A percentile compares a stretch with the other conserved stretches of the same genome.
Conservation (phyloP, 2,329 filamentous ascomycete species). For the Colletotrichum lindemuthianum region DNA sequence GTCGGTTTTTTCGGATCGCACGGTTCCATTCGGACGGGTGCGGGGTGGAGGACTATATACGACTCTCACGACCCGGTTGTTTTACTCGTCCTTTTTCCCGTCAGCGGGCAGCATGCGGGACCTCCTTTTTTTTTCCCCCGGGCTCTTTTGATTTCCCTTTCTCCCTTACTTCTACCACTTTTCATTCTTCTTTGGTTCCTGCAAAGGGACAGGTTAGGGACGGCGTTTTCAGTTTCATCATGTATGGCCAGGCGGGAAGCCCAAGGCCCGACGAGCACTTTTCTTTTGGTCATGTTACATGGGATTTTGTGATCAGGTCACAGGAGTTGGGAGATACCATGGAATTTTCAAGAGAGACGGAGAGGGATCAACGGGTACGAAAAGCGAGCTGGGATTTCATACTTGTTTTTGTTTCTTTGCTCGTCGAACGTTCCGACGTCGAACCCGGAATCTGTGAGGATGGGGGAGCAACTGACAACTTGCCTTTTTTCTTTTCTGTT, state of each 20-base stretch:
- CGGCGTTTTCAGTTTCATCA: slow-evolving; percentile 3
- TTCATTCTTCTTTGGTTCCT: background rate
- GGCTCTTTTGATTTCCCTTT: slow-evolving; percentile 15
- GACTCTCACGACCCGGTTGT: slow-evolving; percentile 34
- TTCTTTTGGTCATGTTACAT: slow-evolving; percentile 3
- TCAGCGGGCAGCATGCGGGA: slow-evolving; percentile 33
- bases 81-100: slow-evolving; percentile 25
- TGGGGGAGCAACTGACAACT: background rate
- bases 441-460: background rate
- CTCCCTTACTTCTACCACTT: background rate
- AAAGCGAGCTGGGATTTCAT: slow-evolving; percentile 19
- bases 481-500: background rate
- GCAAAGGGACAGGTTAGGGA: background rate
- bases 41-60: slow-evolving; percentile 13
- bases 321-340: slow-evolving; percentile 35
- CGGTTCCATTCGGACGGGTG: slow-evolving; percentile 25
- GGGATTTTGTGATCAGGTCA: slow-evolving; percentile 11
- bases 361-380: slow-evolving; percentile 8
- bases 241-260: slow-evolving; percentile 17
- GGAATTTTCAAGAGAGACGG: slow-evolving; percentile 19
- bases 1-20: background rate
- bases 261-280: background rate
- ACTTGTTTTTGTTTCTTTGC: background rate
- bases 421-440: background rate
- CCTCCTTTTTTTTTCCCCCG: slow-evolving; percentile 18